Base-by-base conservation (phyloP, 1,284 basidiomycete genomes). In the Irpex sp. region DNA sequence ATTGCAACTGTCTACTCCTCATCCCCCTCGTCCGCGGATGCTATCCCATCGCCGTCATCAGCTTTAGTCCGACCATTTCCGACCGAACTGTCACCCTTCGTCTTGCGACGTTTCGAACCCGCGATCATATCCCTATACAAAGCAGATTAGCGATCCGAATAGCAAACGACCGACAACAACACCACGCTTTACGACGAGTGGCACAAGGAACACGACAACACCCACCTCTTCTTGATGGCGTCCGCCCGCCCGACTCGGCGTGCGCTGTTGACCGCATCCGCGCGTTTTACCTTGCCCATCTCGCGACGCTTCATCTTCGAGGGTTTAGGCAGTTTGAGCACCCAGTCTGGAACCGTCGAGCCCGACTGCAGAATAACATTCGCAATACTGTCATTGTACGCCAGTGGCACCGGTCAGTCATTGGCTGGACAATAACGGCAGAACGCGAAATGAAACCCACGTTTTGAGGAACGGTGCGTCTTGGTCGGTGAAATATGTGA, bases 401-500 rank as follows among this genome's bases (percentile, higher is more conserved):
- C 31, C 21, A 57, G 48, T 63, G 65, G 49, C 40, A 66, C 63
- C 8, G 26, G 36, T 34, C 19, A 40, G 51, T n/a, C 15, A 21
- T 36, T 11, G 34, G 36, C 17, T 59, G 19, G 59, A 49, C 56
- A 60, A 59, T 56, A 44, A 63, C 57, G 49, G 49, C 49, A 51
- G n/a, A 54, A 59, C 57, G n/a, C 65, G 57, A 66, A 60, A 51
- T 11, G 17, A 54, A 37, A 80, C 88, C 69, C 75, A 95, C 90
- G 93, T 88, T 79, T 97, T 96, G 52, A 98, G 81, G 77, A 92
- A 94, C 1, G 93, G 91, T 0, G 89, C 92, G 75, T 99, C 97
- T 64, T 96, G 93, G 70, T 95, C 87, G 2, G 94, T 97, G 78
- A 98, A 98, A 77, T 95, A 98, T 1, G 97, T 99, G 59, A 97